Evolutionary conservation across 495 filamentous ascomycete species (phyloP), one percentile per base, ranked within the genome.

Genomic region (Xylaria grammica): DNA sequence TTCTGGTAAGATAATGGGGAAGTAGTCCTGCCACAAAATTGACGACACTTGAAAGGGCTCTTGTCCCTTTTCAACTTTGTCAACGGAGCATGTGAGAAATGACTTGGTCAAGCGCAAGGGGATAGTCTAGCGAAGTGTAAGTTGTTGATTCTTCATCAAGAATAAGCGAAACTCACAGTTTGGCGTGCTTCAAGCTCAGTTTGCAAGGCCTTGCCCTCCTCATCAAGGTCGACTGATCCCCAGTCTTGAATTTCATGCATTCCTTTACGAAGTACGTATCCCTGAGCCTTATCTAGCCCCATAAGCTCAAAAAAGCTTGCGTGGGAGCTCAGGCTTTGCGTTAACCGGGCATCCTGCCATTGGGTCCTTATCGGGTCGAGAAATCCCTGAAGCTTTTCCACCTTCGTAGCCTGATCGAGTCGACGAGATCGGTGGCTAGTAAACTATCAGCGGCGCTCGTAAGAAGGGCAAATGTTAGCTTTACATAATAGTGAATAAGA

Each of bases 401-500:
- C 76, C 26, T 90, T 89, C 17, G 85, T 66, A 15, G 82, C 81
- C 5, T 82, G 77, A 65, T 97, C 91, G 19, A 97, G 81, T 52
- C 86, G 89, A 51, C 82, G 88, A 40, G 91, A 87, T 29, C 95
- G 93, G 77, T 97, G 95, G 57, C 87, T 90, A 64, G 1, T 22
- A 49, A 17, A 27, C 63, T 36, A 68, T 62, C 52, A 56, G 51
- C 62, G 24, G 27, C 17, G 29, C 26, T 15, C 13, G 26, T 7
- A 17, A n/a, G 24, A 34, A 15, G n/a, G 29, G 27, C 10, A 10
- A 38, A 13, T 7, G 22, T 19, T 45, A n/a, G 29, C 56, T 77
- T 74, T 83, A 91, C 90, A 94, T 88, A 67, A 99, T 97, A 13
- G 95, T 96, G 65, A 98, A 93, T 3, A 99, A 80, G 75, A 97